A percentile compares a stretch with the other conserved stretches of the same genome.
Conservation (phyloP, 2,329 filamentous ascomycete species). For the Cadophora sp. region DNA sequence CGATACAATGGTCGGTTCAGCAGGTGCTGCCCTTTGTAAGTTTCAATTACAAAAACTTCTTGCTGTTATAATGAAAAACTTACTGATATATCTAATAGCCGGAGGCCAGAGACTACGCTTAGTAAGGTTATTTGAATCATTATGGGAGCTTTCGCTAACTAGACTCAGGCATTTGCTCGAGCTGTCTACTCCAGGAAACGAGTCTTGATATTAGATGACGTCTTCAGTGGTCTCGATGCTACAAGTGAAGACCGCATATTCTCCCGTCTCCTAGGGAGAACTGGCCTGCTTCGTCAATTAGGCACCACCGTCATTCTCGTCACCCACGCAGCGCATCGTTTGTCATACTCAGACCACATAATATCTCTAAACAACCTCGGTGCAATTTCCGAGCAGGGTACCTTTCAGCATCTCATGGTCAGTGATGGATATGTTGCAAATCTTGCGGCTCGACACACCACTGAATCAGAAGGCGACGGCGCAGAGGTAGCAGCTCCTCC, state of each 20-base stretch:
- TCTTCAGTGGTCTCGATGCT: slow-evolving; percentile 42
- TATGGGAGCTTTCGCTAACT: slow-evolving; percentile 18
- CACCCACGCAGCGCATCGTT: slow-evolving; percentile 42
- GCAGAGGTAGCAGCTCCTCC: slow-evolving; percentile 12
- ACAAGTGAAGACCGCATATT: slow-evolving; percentile 38
- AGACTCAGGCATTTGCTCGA: slow-evolving; percentile 60
- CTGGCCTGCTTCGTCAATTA: slow-evolving; percentile 35
- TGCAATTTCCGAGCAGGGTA: slow-evolving; percentile 43
- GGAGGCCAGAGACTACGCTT: slow-evolving; percentile 39
- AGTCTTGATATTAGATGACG: slow-evolving; percentile 42
- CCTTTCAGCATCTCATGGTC: slow-evolving; percentile 26
- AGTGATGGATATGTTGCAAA: slow-evolving; percentile 33
- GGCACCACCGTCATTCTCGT: slow-evolving; percentile 48
- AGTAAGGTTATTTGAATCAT: slow-evolving; percentile 45
- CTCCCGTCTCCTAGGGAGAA: slow-evolving; percentile 32
- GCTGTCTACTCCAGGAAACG: slow-evolving; percentile 47
- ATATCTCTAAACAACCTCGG: slow-evolving; percentile 46
- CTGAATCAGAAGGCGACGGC: slow-evolving; percentile 18
- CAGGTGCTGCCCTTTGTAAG: slow-evolving; percentile 41
- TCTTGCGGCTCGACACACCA: slow-evolving; percentile 29
- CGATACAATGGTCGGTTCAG: slow-evolving; percentile 39
- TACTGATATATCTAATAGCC: slow-evolving; percentile 14
- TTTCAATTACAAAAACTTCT: neutral
- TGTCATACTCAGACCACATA: slow-evolving; percentile 35
- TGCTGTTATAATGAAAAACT: no score